Base-by-base conservation (phyloP, 768 basidiomycete species). In the Leucocoprinus sp. region DNA sequence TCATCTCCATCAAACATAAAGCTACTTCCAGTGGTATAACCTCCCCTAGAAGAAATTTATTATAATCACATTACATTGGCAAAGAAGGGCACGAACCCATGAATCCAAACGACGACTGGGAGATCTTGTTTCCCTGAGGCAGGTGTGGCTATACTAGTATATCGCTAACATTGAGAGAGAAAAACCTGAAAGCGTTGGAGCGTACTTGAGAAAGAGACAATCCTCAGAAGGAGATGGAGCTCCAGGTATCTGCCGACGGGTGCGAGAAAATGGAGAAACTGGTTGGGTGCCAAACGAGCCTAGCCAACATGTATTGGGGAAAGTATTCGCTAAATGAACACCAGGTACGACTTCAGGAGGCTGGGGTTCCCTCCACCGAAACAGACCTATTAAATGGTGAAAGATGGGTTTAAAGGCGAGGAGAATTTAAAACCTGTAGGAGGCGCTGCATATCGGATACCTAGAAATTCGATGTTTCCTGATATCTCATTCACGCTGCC, bases 361-460 rank as follows among this genome's bases (percentile, higher is more conserved):
- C n/a, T 31, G 22, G 11, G 49, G 42, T 23, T 50, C 49, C 17
- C 42, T 24, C 23, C 17, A 2, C 60, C 60, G 54, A 50, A 18
- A 19, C 26, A 8, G 17, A 18, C 19, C 70, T 57, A 41, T 11
- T 31, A 4, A 31, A n/a, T 31, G 4, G n/a, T n/a, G 4, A 8
- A n/a, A 11, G 14, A 11, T 5, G 4, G 31, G 9, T 12, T 27
- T 27, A 11, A 31, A 14, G n/a, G 3, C 4, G 31, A 31, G 5
- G 5, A 36, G 6, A 2, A 23, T n/a, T 27, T 45, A 63, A 17
- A 19, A 70, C 74, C 74, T 22, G 64, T 49, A 4, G 76, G 74
- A 27, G 71, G 58, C 12, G 71, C 71, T 8, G 76, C 75, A 56
- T 71, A 77, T 5, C 75, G 64, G 35, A 75, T 64, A 1, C 68